These are phyloP conservation scores for Chlorella sp. DNA, from an alignment of 139 green algal genomes.

Conservation along the genomic window DNA sequence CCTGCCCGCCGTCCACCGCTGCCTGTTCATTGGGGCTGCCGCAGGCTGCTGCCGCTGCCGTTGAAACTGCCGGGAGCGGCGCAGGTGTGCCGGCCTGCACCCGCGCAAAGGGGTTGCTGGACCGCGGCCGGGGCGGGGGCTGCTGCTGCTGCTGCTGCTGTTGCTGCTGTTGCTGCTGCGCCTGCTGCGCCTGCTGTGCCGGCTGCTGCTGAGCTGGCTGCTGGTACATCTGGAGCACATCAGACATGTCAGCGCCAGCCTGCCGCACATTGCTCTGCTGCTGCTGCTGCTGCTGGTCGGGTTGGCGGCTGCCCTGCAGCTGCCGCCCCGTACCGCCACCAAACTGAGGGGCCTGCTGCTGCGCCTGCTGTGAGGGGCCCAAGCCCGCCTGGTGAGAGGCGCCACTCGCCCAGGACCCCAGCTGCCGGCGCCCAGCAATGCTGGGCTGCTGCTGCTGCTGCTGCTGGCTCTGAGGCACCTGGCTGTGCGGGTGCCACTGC, in stretches of 20 bases:
- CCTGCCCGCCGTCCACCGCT: neutral
- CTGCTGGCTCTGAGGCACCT: neutral
- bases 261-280: neutral
- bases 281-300: constrained; percentile 1
- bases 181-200: neutral
- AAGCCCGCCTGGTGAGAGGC: neutral
- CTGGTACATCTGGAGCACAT: neutral
- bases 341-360: neutral
- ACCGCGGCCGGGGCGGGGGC: neutral
- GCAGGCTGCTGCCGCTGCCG: neutral
- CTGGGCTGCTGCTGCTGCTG: neutral
- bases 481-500: no score
- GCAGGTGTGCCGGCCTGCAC: neutral
- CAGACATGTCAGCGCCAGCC: neutral
- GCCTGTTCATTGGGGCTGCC: neutral
- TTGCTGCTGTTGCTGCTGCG: neutral
- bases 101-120: neutral
- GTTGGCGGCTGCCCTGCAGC: neutral
- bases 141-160: neutral
- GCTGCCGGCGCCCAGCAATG: neutral
- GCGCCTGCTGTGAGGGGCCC: neutral
- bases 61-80: neutral
- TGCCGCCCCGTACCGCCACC: no score
- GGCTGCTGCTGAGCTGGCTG: neutral
- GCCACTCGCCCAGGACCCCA: neutral